Percentiles rank a stretch among this genome's conserved stretches.
Evolutionary conservation across 768 basidiomycete species (phyloP).

Genomic region (Trametes coccinea): DNA sequence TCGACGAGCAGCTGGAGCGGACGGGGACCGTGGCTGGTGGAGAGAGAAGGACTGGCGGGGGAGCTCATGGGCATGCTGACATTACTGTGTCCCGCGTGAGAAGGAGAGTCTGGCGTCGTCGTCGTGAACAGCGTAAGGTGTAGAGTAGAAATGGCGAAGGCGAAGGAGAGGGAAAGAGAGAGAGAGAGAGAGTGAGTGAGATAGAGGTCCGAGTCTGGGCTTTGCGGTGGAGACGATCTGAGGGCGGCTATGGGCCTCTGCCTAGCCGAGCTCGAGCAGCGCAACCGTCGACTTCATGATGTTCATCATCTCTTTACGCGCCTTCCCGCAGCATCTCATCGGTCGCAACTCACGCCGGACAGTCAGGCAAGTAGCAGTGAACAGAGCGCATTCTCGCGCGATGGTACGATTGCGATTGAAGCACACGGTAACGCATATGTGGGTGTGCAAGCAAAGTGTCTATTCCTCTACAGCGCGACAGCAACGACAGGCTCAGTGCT

Average conservation of each 20-base stretch:
- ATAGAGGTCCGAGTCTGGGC: neutral
- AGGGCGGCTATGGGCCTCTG: neutral
- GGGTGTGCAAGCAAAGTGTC: slow-evolving; percentile 14
- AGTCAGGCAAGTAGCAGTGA: neutral
- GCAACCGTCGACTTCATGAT: neutral
- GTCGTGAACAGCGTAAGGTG: neutral
- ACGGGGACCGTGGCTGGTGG: slow-evolving; percentile 39
- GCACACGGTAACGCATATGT: neutral
- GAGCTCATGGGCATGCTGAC: slow-evolving; percentile 18
- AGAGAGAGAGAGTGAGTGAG: neutral
- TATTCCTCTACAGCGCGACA: slow-evolving; percentile 17
- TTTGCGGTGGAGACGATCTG: slow-evolving; percentile 9
- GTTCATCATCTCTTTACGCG: slow-evolving; percentile 10
- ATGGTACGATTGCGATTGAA: neutral
- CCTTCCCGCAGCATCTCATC: slow-evolving; percentile 6
- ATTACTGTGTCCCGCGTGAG: slow-evolving; percentile 4
- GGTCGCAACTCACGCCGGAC: neutral
- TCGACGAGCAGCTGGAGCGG: slow-evolving; percentile 48
- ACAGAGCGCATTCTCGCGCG: slow-evolving; percentile 1
- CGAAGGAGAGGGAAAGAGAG: neutral
- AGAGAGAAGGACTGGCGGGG: slow-evolving; percentile 21
- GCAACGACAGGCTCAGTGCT: slow-evolving; percentile 38
- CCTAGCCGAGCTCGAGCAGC: slow-evolving; percentile 19
- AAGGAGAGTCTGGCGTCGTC: slow-evolving; percentile 1
- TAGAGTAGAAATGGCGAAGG: neutral